Conservation (phyloP, 2,329 filamentous ascomycete species). For the Trichophyton verrucosum region DNA sequence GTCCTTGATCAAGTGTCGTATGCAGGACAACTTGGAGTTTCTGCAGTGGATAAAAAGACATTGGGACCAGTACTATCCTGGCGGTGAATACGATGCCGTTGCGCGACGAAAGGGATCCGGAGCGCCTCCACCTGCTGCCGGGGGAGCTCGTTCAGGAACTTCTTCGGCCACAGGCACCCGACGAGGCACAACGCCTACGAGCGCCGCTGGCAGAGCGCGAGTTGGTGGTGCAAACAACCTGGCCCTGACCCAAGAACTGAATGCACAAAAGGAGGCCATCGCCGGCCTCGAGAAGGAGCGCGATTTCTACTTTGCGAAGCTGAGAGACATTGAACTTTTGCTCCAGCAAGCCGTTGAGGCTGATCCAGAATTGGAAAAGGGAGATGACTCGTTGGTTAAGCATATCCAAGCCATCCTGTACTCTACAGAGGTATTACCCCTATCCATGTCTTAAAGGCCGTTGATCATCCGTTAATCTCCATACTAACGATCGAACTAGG, state of each 20-base stretch:
- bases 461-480: background rate
- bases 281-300: constrained; percentile 85
- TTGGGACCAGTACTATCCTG: constrained; percentile 97
- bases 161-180: constrained; percentile 38
- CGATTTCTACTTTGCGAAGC: constrained; percentile 98
- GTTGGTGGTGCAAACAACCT: constrained; percentile 47
- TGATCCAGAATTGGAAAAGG: constrained; percentile 85
- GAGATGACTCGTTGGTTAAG: constrained; percentile 83
- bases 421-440: constrained; percentile 63
- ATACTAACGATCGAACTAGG: constrained; percentile 14
- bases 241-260: constrained; percentile 73
- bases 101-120: constrained; percentile 67
- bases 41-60: constrained; percentile 92
- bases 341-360: constrained; percentile 88
- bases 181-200: constrained; percentile 48
- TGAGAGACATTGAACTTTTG: constrained; percentile 89
- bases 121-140: constrained; percentile 40
- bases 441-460: background rate
- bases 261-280: constrained; percentile 88
- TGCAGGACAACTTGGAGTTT: constrained; percentile 99
- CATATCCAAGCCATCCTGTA: constrained; percentile 94
- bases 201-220: constrained; percentile 35
- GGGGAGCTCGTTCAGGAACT: constrained; percentile 37
- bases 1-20: constrained; percentile 90
- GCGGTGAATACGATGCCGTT: constrained; percentile 90